These are phyloP conservation scores for Kuraishia borneana DNA, from an alignment of 805 yeast species.

Conservation along the genomic window DNA sequence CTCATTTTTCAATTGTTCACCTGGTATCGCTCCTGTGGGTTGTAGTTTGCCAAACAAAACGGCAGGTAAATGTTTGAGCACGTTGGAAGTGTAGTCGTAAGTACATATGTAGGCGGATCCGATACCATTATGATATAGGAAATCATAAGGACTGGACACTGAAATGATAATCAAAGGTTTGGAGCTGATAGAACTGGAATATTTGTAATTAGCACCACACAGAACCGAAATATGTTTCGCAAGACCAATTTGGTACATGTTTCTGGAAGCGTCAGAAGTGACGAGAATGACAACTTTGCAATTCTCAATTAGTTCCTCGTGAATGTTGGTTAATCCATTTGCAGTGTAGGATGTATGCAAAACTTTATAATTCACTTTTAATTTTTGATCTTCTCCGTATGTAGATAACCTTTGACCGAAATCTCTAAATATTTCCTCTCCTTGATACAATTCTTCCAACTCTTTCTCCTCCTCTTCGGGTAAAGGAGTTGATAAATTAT, in stretches of 20 bases:
- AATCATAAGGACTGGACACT: conserved; percentile 52
- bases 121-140: conserved; percentile 40
- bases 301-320: conserved; percentile 40
- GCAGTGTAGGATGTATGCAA: conserved; percentile 49
- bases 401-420: conserved; percentile 36
- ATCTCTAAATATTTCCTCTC: conserved; percentile 41
- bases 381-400: conserved; percentile 13
- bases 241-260: conserved; percentile 51
- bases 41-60: conserved; percentile 42
- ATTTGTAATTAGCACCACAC: conserved; percentile 29
- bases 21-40: conserved; percentile 43
- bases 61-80: conserved; percentile 34
- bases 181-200: conserved; percentile 20
- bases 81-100: conserved; percentile 46
- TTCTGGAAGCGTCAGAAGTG: conserved; percentile 47
- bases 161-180: conserved; percentile 51
- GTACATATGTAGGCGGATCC: conserved; percentile 50
- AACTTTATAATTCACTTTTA: conserved; percentile 28
- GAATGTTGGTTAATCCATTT: conserved; percentile 41
- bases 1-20: not conserved
- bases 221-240: conserved; percentile 45
- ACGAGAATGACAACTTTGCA: conserved; percentile 40
- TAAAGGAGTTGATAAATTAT: conserved; percentile 4
- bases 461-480: conserved; percentile 4
- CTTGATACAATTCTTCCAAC: conserved; percentile 12